Conservation (phyloP, 768 basidiomycete species). For the Suillus clintonianus region DNA sequence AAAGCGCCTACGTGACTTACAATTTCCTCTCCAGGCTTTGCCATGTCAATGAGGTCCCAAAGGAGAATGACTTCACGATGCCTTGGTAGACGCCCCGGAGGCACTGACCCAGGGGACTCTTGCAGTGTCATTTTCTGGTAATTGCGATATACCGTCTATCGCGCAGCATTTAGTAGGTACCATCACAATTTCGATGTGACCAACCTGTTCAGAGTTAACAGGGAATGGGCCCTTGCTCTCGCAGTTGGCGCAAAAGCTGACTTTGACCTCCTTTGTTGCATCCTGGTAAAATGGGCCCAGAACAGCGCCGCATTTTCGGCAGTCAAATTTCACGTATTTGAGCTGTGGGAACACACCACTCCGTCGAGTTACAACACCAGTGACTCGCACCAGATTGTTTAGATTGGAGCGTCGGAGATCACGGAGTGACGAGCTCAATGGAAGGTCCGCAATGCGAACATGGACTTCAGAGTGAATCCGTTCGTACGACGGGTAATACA, state of each 20-base stretch:
- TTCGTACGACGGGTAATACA: slow-evolving; percentile 94
- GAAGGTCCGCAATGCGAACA: slow-evolving; percentile 93
- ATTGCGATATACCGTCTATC: slow-evolving; percentile 93
- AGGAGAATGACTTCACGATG: slow-evolving; percentile 96
- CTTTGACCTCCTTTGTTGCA: slow-evolving; percentile 88
- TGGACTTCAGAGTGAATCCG: slow-evolving; percentile 98
- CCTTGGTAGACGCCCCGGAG: slow-evolving; percentile 93
- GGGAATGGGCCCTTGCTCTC: slow-evolving; percentile 94
- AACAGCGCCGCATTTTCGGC: slow-evolving; percentile 90
- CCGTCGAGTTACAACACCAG: slow-evolving; percentile 93
- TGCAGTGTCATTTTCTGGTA: slow-evolving; percentile 99
- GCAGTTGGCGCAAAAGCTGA: slow-evolving; percentile 93
- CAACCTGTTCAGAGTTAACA: slow-evolving; percentile 94
- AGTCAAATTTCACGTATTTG: slow-evolving; percentile 99
- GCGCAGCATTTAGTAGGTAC: background rate
- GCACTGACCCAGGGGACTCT: slow-evolving; percentile 96
- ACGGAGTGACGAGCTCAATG: slow-evolving; percentile 85
- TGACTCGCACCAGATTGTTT: slow-evolving; percentile 93
- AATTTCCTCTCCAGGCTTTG: slow-evolving; percentile 98
- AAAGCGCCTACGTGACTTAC: slow-evolving; percentile 46
- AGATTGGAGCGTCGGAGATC: slow-evolving; percentile 91
- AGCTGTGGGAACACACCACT: slow-evolving; percentile 99
- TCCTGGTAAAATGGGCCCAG: slow-evolving; percentile 99
- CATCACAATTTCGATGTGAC: slow-evolving; percentile 14
- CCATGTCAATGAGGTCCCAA: slow-evolving; percentile 98